Evolutionary conservation across 192 early-diverging fungal genomes (phyloP).

Genomic region (Coemansia sp.): DNA sequence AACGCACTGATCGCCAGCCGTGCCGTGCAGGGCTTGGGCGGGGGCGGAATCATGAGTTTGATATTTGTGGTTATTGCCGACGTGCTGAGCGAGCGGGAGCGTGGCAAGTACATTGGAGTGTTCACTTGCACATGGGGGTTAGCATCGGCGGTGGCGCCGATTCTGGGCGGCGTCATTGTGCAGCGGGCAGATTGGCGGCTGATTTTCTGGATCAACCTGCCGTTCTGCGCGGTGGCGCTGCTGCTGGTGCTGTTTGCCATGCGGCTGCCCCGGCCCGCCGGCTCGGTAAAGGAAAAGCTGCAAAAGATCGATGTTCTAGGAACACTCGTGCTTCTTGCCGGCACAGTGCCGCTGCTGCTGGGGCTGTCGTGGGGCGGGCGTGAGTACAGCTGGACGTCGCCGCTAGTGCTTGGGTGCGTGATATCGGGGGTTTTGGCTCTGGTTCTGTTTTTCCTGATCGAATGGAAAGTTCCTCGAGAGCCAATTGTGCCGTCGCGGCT

Average conservation of each 20-base stretch:
- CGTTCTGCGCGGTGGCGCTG: conserved; percentile 69
- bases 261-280: conserved; percentile 59
- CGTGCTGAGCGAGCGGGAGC: conserved; percentile 76
- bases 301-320: conserved; percentile 61
- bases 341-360: conserved; percentile 55
- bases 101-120: conserved; percentile 86
- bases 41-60: conserved; percentile 70
- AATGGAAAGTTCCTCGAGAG: conserved; percentile 65
- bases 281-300: conserved; percentile 60
- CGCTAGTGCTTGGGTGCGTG: conserved; percentile 58
- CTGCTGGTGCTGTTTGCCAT: conserved; percentile 59
- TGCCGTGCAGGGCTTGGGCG: conserved; percentile 82
- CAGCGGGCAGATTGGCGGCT: conserved; percentile 66
- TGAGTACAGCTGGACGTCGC: conserved; percentile 64
- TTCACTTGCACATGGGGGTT: conserved; percentile 78
- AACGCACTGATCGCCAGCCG: conserved; percentile 70
- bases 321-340: conserved; percentile 47
- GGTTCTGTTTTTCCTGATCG: conserved; percentile 59
- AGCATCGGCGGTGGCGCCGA: conserved; percentile 76
- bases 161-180: conserved; percentile 83
- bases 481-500: conserved; percentile 57
- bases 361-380: conserved; percentile 66
- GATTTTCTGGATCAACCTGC: conserved; percentile 84
- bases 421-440: conserved; percentile 54
- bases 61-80: conserved; percentile 85